Evolutionary conservation across 805 yeast genomes (phyloP).

Genomic region (Candida xyloterini): DNA sequence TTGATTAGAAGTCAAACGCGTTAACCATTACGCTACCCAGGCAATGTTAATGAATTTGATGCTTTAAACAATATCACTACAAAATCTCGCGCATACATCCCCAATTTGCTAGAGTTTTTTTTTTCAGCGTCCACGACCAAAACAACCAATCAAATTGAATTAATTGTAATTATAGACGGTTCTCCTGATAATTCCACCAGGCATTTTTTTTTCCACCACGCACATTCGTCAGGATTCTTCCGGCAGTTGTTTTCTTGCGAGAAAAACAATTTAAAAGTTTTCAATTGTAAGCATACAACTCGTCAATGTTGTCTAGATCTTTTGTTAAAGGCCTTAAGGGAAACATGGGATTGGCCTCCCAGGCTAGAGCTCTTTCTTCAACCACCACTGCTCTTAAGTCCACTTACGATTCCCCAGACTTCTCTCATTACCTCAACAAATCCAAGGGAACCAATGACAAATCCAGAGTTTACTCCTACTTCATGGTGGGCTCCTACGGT

Average conservation of each 20-base stretch:
- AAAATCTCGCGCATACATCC: neutral
- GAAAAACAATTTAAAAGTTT: slow-evolving; percentile 13
- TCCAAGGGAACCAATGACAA: slow-evolving; percentile 63
- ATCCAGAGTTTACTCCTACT: slow-evolving; percentile 85
- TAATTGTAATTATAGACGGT: slow-evolving; percentile 10
- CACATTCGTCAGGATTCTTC: slow-evolving; percentile 5
- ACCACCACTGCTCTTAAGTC: slow-evolving; percentile 57
- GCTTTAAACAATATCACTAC: neutral
- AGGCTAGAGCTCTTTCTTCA: slow-evolving; percentile 49
- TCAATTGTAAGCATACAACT: slow-evolving; percentile 8
- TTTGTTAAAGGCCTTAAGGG: slow-evolving; percentile 29
- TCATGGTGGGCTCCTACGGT: slow-evolving; percentile 97
- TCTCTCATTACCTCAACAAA: slow-evolving; percentile 72
- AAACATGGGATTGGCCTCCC: slow-evolving; percentile 28
- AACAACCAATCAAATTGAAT: slow-evolving; percentile 8
- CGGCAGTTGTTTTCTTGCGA: slow-evolving; percentile 1
- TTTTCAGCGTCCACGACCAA: neutral
- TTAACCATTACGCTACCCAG: slow-evolving; percentile 65
- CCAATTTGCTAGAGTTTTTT: neutral
- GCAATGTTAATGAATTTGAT: slow-evolving; percentile 25
- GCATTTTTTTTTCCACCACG: slow-evolving; percentile 9
- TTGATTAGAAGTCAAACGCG: slow-evolving; percentile 68
- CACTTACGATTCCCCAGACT: slow-evolving; percentile 89
- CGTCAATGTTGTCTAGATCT: slow-evolving; percentile 32
- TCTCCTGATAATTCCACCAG: slow-evolving; percentile 3